phyloP scores from a whole-genome alignment of 2,329 filamentous ascomycete genomes.

The Claviceps pazoutovae region DNA sequence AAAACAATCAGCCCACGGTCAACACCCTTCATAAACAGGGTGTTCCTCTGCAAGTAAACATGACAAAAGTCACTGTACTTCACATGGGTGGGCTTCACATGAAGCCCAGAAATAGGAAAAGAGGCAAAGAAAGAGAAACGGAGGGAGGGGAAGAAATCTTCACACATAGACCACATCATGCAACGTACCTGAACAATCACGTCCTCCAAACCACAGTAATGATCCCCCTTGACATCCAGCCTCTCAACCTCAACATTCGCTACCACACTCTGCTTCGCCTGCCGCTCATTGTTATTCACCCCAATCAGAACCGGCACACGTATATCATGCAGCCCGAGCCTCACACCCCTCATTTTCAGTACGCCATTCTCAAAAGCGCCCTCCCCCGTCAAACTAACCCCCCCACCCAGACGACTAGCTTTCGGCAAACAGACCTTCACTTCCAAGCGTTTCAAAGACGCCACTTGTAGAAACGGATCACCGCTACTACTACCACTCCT shows the following conservation, averaged over 20 bases:
- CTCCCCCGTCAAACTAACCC: conserved; percentile 37
- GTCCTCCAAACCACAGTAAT: conserved; percentile 42
- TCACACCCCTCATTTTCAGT: conserved; percentile 15
- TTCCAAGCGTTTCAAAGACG: conserved; percentile 30
- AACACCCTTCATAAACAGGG: not conserved
- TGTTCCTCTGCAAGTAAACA: not conserved
- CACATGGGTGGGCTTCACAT: not conserved
- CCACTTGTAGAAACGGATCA: conserved; percentile 17
- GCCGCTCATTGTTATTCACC: conserved; percentile 57
- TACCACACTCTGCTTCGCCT: conserved; percentile 51
- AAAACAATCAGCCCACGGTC: not conserved
- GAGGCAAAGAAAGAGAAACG: too few species aligned
- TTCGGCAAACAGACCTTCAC: conserved; percentile 49
- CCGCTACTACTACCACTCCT: not conserved
- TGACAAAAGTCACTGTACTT: not conserved
- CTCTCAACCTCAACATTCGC: conserved; percentile 48
- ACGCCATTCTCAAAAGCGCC: conserved; percentile 22
- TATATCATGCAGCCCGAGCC: conserved; percentile 40
- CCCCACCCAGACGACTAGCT: conserved; percentile 50
- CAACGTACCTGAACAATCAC: conserved; percentile 43
- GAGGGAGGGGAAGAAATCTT: too few species aligned
- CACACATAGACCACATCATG: too few species aligned
- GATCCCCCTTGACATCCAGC: conserved; percentile 31
- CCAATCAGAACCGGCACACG: conserved; percentile 56
- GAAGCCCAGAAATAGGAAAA: not conserved